Base-by-base conservation (phyloP, 202 grass and related monocot species). In the Saccharum hybrid region DNA sequence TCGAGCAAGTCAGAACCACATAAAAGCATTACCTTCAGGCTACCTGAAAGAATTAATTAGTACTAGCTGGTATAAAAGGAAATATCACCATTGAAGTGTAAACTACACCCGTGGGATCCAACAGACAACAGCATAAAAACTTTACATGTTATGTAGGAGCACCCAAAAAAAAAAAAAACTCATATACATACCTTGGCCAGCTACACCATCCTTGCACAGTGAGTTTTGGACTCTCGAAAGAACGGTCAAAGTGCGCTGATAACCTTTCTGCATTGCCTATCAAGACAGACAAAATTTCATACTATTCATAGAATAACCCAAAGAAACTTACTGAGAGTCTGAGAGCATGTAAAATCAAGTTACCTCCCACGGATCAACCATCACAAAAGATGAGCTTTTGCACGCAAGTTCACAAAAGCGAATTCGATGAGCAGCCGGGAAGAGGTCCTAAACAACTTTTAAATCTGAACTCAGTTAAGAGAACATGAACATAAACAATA, bases 321-420 rank as follows among this genome's bases (percentile, higher is more conserved):
- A 76, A 37, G 11, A 22, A n/a, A 6, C 10, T n/a, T n/a, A n/a
- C n/a, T 18, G 51, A 18, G 39, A 4, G 0, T 11, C 15, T 39
- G 19, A 65, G 19, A 84, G 18, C 2, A 86, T 46, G 48, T 38
- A 64, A 68, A 63, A 73, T 86, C 52, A 51, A 83, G 74, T 87
- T 91, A 95, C 92, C 92, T 94, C 92, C 95, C 95, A 98, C 10
- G 80, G 77, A 74, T 98, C 92, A 52, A 95, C 96, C 96, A 95
- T 98, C 43, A 98, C 66, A 40, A 95, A 93, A 18, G 90, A 89
- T 0, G 92, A 98, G 83, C 74, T 98, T 56, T 70, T 42, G 33
- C 89, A 94, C 0, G 93, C 91, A 52, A 93, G 79, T 36, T 98
- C 89, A 54, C 96, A 95, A 56, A 98, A 62, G 19, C 54, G 84